A percentile compares a stretch with the other conserved stretches of the same genome.
phyloP scores from a whole-genome alignment of 2,329 filamentous ascomycete species.

The Podosphaera xanthii region DNA sequence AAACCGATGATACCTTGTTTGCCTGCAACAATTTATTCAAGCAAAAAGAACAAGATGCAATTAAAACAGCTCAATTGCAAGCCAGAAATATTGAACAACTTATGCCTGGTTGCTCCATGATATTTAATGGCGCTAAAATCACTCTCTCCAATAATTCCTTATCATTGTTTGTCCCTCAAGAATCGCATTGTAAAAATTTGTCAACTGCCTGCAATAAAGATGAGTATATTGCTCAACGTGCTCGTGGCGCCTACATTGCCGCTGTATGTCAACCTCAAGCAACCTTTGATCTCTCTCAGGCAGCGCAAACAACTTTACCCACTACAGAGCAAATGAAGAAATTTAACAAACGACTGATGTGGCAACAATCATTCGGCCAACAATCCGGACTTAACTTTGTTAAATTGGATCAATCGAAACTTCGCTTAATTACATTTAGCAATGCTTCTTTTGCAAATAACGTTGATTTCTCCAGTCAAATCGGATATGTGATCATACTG shows the following conservation, averaged over 20 bases:
- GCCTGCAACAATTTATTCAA: not conserved
- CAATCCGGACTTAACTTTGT: not conserved
- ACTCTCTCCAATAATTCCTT: not conserved
- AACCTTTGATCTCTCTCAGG: not conserved
- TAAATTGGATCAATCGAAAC: not conserved
- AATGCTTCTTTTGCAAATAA: not conserved
- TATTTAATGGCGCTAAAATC: constrained; percentile 1
- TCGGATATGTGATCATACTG: not conserved
- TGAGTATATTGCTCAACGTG: not conserved
- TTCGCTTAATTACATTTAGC: not conserved
- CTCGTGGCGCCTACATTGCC: not conserved
- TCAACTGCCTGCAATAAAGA: not conserved
- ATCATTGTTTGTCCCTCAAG: not conserved
- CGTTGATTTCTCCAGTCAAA: not conserved
- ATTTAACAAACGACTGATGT: not conserved
- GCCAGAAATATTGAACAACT: not conserved
- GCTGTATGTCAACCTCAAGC: not conserved
- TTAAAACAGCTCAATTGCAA: not conserved
- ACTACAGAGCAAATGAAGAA: not conserved
- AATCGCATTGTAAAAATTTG: not conserved
- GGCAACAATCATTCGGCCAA: not conserved
- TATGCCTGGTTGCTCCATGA: not conserved
- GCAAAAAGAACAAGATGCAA: not conserved
- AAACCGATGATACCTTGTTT: constrained; percentile 3
- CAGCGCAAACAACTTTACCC: not conserved